Evolutionary conservation across 2,329 filamentous ascomycete genomes (phyloP), one percentile per base, ranked within the genome.

Genomic region (Epichloe typhina): DNA sequence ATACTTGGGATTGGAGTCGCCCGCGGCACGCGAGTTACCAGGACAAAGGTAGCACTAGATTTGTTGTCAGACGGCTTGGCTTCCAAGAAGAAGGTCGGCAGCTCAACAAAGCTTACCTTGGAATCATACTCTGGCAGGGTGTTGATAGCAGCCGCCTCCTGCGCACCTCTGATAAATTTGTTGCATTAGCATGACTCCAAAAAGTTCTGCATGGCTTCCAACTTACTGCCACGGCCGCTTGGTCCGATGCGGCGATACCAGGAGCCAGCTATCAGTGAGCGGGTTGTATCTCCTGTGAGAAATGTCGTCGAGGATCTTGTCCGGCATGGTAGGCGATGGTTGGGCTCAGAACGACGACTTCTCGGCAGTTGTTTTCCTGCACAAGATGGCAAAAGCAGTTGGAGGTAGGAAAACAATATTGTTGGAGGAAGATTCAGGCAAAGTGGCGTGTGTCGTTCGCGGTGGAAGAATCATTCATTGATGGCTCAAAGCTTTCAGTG

Each of bases 151-250:
- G 84, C 79, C 9, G 73, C 75, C 66, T 93, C 87, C 66, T 93
- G 82, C 57, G 86, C 82, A 53, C 87, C 87, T 74, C 86, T 90
- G 53, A 4, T 45, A 40, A 23, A 33, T n/a, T n/a, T 31, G 52
- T 12, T 46, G 17, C 31, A 40, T 51, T 5, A 55, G 37, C 23
- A 12, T 13, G 2, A 12, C 35, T 26, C 17, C 12, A 15, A 37
- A 37, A 35, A 5, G 11, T 21, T 13, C 6, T 12, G 8, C 13
- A 15, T 9, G 15, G 23, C 13, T 23, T 46, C 21, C 31, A 17
- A 73, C 86, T 79, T 74, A 95, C 88, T 96, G 93, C 93, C 93
- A 98, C 62, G 93, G 93, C 57, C 93, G 80, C 78, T 97, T 97
- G 49, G 90, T 97, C 50, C 93, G 77, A 69, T 98, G 93, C 54